Conservation (phyloP, 2,329 filamentous ascomycete genomes). For the Aspergillus sp. region DNA sequence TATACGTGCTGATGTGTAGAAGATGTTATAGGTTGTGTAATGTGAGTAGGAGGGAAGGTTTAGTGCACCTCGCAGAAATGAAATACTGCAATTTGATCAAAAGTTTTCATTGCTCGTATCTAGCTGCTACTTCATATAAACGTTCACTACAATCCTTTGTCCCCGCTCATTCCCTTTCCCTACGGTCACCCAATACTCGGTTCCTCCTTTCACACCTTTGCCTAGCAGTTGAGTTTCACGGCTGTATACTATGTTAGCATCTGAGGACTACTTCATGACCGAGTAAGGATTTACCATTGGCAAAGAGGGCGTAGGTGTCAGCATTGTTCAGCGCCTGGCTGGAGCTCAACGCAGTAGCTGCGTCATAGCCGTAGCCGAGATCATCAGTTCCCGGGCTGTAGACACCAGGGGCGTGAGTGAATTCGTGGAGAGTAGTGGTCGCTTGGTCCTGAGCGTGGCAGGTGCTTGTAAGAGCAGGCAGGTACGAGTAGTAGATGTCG, state of each 20-base stretch:
- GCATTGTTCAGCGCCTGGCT: constrained; percentile 59
- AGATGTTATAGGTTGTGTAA: not conserved
- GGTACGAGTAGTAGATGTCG: constrained; percentile 52
- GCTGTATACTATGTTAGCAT: constrained; percentile 4
- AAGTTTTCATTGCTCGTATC: not conserved
- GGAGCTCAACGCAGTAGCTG: constrained; percentile 44
- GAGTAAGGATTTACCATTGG: constrained; percentile 40
- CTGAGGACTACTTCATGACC: not conserved
- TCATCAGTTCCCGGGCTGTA: constrained; percentile 58
- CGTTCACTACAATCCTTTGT: not conserved
- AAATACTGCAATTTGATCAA: not conserved
- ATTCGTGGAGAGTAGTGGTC: constrained; percentile 64
- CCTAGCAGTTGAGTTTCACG: constrained; percentile 12
- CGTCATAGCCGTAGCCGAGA: constrained; percentile 57
- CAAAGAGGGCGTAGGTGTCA: constrained; percentile 58
- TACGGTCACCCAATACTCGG: too few species aligned
- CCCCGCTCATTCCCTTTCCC: not conserved
- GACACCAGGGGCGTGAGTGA: constrained; percentile 58
- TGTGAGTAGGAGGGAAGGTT: too few species aligned
- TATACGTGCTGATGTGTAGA: too few species aligned
- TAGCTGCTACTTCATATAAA: too few species aligned
- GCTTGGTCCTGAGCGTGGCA: constrained; percentile 67
- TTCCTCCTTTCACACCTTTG: not conserved
- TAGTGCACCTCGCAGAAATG: not conserved
- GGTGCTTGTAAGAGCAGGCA: constrained; percentile 47